Conservation (phyloP, 768 basidiomycete species). For the Pleurotus djamor region DNA sequence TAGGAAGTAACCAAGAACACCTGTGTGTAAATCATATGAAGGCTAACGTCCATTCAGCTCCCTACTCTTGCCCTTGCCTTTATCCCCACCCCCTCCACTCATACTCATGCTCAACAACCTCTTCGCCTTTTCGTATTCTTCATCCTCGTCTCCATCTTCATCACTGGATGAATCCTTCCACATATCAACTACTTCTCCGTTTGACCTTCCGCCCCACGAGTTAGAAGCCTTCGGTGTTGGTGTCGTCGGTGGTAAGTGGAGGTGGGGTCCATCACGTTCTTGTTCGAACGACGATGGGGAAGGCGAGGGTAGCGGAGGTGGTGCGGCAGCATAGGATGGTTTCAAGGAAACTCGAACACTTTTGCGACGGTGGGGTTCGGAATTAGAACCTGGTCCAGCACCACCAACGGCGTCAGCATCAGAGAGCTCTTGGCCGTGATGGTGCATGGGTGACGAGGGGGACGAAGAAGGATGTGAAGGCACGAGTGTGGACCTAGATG, state of each 20-base stretch:
- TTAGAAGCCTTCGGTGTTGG: neutral
- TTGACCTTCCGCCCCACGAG: neutral
- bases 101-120: slow-evolving; percentile 36
- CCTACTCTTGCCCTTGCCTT: too few relatives aligned
- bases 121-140: slow-evolving; percentile 60
- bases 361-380: slow-evolving; percentile 37
- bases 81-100: too few relatives aligned
- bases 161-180: slow-evolving; percentile 82
- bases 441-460: neutral
- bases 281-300: slow-evolving; percentile 44
- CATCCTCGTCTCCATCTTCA: slow-evolving; percentile 72
- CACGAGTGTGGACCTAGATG: too few relatives aligned
- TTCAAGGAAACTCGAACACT: slow-evolving; percentile 78
- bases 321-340: slow-evolving; percentile 73
- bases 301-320: slow-evolving; percentile 39
- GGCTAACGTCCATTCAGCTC: too few relatives aligned
- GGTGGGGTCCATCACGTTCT: slow-evolving; percentile 23
- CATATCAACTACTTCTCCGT: slow-evolving; percentile 29
- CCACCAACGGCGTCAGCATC: slow-evolving; percentile 5
- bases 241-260: slow-evolving; percentile 8
- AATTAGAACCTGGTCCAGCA: too few relatives aligned
- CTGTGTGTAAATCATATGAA: too few relatives aligned
- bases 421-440: slow-evolving; percentile 12
- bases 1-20: too few relatives aligned
- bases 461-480: neutral